phyloP scores from a whole-genome alignment of 306 rosid genomes.

The Acacia confusa region DNA sequence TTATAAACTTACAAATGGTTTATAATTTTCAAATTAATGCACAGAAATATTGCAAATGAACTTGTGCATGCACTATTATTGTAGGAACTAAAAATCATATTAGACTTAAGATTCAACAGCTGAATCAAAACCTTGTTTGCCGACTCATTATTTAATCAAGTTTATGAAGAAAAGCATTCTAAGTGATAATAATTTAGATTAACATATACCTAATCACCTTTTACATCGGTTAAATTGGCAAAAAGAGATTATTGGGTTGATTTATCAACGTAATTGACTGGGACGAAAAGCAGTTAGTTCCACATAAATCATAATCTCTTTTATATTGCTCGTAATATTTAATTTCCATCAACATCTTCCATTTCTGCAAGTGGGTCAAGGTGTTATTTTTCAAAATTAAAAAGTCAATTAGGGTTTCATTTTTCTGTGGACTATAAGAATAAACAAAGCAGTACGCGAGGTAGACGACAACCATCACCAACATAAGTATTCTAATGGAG shows the following conservation, averaged over 20 bases:
- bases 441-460: constrained; percentile 32
- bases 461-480: constrained; percentile 37
- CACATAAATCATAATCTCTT: neutral
- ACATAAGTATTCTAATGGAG: constrained; percentile 36
- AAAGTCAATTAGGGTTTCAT: constrained; percentile 52
- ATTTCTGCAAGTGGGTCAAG: constrained; percentile 41
- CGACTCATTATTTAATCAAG: neutral
- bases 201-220: neutral
- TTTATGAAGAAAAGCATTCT: neutral
- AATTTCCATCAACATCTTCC: neutral
- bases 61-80: neutral
- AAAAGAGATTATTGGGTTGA: neutral
- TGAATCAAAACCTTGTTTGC: neutral
- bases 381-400: constrained; percentile 3
- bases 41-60: neutral
- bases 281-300: neutral
- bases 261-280: neutral
- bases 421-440: constrained; percentile 31
- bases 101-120: neutral
- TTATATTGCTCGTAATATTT: neutral
- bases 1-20: neutral
- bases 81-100: neutral
- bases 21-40: neutral
- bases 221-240: neutral
- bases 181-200: neutral